Conservation (phyloP, 306 rosid genomes). For the Abrus pulchellus region DNA sequence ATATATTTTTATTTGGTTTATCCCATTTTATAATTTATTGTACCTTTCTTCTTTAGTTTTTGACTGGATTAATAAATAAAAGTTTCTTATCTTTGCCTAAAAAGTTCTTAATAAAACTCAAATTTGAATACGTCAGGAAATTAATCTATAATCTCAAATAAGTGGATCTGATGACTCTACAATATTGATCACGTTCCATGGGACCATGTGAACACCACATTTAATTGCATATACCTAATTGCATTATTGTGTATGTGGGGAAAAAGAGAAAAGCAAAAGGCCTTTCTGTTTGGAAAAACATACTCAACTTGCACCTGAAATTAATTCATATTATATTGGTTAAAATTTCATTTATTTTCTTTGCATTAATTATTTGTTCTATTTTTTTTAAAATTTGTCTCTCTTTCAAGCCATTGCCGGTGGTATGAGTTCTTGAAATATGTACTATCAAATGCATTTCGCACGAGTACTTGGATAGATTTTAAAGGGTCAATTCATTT, state of each 20-base stretch:
- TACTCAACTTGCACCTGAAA: conserved; percentile 29
- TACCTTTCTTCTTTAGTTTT: background rate
- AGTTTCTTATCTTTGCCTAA: background rate
- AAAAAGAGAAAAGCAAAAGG: conserved; percentile 2
- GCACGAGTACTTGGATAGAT: background rate
- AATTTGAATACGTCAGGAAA: conserved; percentile 21
- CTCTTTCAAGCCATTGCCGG: background rate
- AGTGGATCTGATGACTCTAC: conserved; percentile 52
- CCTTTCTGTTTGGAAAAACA: background rate
- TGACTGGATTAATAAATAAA: conserved; percentile 19
- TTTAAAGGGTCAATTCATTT: background rate
- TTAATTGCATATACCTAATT: conserved; percentile 53
- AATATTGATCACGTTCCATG: conserved; percentile 49
- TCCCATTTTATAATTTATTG: background rate
- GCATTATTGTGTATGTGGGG: conserved; percentile 50
- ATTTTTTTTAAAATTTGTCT: background rate
- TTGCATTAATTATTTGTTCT: background rate
- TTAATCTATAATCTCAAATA: conserved; percentile 25
- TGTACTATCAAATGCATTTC: background rate
- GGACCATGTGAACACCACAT: conserved; percentile 49
- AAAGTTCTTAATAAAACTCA: conserved; percentile 18
- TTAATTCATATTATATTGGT: background rate
- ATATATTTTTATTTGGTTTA: conserved; percentile 6
- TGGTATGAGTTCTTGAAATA: background rate
- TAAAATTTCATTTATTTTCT: background rate